Percentiles rank a stretch among this genome's conserved stretches.
phyloP scores from a whole-genome alignment of 148 eudicot genomes.

The Euryodendron excelsum region DNA sequence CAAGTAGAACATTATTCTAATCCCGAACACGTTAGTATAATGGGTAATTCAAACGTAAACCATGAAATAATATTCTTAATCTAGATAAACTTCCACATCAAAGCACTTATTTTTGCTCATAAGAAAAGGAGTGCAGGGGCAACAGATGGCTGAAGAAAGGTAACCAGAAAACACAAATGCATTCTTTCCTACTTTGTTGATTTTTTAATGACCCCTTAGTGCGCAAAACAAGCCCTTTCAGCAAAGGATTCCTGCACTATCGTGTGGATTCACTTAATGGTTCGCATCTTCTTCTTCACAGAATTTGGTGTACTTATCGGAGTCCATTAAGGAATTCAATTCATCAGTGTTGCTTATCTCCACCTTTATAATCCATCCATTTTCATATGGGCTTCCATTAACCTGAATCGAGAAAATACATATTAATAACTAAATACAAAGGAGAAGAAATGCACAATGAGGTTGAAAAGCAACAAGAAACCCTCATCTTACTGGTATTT shows the following conservation, averaged over 20 bases:
- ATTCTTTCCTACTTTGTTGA: neutral
- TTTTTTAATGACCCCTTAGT: no score
- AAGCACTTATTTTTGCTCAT: neutral
- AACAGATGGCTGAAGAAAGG: neutral
- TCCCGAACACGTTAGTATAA: neutral
- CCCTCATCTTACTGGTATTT: neutral
- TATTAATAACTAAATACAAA: neutral
- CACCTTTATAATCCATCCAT: slow-evolving; percentile 94
- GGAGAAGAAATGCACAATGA: slow-evolving; percentile 1
- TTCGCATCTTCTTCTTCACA: slow-evolving; percentile 90
- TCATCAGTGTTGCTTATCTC: slow-evolving; percentile 56
- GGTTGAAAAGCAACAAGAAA: neutral
- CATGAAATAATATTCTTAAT: neutral
- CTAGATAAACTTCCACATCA: neutral
- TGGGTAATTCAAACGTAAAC: neutral
- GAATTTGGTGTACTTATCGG: slow-evolving; percentile 73
- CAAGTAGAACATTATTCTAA: no score
- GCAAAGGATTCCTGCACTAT: neutral
- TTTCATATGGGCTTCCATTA: slow-evolving; percentile 67
- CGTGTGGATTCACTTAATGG: slow-evolving; percentile 33
- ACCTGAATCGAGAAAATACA: slow-evolving; percentile 29
- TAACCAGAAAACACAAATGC: neutral
- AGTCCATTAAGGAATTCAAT: slow-evolving; percentile 56
- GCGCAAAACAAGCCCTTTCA: neutral
- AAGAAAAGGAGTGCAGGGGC: neutral